Evolutionary conservation across 441 rosid species (phyloP), one percentile per base, ranked within the genome.

Genomic region (Aquilaria agallochum): DNA sequence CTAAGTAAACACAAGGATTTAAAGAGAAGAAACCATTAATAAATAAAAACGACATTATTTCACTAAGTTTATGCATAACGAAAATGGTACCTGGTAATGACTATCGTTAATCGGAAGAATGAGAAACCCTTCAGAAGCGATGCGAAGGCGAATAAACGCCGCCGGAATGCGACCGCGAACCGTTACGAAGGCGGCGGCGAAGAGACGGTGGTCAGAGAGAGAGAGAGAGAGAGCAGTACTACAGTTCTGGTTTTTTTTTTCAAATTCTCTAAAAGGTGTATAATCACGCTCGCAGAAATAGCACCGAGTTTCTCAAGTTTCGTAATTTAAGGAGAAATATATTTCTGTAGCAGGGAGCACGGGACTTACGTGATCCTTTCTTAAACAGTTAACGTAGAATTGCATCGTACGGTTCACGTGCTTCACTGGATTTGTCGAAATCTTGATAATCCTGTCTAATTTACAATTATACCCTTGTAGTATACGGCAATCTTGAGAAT

Each of bases 151-250:
- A 34, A 0, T 20, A 20, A 34, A 34, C 63, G 63, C 64, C 78
- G 78, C 68, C 67, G 79, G 46, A 71, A 59, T 67, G 67, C 69
- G 32, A 60, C 76, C 71, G 83, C 69, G 69, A 77, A 77, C 91
- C 92, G 95, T 83, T 82, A 70, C 64, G 73, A 52, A 53, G 84
- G 66, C 88, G 88, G 84, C 88, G 81, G 75, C 51, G 80, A 67
- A 67, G 76, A 59, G 61, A 77, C 51, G 66, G 56, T 65, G 20
- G 20, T 71, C 52, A 57, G 55, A 67, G 70, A 56, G 68, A 58
- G 55, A 68, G 72, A 72, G 68, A 56, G 56, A n/a, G 42, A 60
- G 44, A 55, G 51, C n/a, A n/a, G n/a, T n/a, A n/a, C n/a, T n/a
- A n/a, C 2, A 49, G 31, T 11, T 44, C 61, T 63, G 75, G 50